phyloP scores from a whole-genome alignment of 1,284 basidiomycete species.

The Trichosporon sp. region DNA sequence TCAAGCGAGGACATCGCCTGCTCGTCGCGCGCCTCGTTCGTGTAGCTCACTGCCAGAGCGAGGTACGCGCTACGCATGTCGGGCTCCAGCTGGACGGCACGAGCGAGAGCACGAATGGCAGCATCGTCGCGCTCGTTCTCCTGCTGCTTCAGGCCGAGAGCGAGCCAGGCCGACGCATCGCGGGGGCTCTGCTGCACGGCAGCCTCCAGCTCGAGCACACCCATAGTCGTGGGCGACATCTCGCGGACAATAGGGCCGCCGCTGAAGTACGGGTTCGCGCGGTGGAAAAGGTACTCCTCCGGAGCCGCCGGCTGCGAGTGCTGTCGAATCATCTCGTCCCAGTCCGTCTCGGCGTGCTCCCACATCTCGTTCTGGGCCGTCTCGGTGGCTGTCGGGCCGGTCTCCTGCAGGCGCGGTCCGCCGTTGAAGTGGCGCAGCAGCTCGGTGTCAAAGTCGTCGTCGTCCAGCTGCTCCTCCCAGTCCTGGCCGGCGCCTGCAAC shows the following conservation, averaged over 20 bases:
- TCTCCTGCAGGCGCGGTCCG: constrained; percentile 17
- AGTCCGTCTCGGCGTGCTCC: constrained; percentile 67
- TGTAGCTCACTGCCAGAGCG: constrained; percentile 83
- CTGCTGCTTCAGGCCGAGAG: constrained; percentile 93
- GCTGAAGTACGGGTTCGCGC: constrained; percentile 70
- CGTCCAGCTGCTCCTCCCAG: constrained; percentile 45
- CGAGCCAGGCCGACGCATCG: constrained; percentile 75
- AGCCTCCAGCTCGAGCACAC: constrained; percentile 82
- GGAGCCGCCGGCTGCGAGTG: constrained; percentile 47
- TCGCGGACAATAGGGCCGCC: constrained; percentile 53
- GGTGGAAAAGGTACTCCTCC: constrained; percentile 65
- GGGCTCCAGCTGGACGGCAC: constrained; percentile 75
- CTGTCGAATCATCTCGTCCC: constrained; percentile 61
- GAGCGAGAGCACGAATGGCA: constrained; percentile 78
- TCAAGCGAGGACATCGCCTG: constrained; percentile 72
- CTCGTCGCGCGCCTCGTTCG: constrained; percentile 77
- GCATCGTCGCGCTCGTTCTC: constrained; percentile 93
- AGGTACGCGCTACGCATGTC: constrained; percentile 75
- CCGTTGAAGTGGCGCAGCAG: constrained; percentile 37
- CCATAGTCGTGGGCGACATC: constrained; percentile 46
- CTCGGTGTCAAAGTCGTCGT: constrained; percentile 36
- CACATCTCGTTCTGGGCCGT: constrained; percentile 44
- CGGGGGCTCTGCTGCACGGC: constrained; percentile 71
- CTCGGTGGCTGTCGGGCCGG: constrained; percentile 3
- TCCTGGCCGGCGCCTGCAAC: constrained; percentile 36